Evolutionary conservation across 2,329 filamentous ascomycete genomes (phyloP).

Genomic region (Sporothrix curviconia): DNA sequence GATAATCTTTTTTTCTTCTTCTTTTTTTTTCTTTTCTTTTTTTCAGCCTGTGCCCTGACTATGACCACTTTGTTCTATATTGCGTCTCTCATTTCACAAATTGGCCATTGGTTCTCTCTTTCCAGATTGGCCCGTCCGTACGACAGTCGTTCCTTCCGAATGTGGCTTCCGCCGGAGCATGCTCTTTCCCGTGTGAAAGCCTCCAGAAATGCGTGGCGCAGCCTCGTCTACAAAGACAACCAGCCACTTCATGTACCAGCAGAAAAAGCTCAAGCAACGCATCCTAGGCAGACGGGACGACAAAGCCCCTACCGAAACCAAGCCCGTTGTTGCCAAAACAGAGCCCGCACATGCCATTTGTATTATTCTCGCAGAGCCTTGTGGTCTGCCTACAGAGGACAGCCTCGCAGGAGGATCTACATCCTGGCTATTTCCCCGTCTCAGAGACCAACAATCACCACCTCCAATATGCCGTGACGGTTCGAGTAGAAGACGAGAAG

Average conservation of each 20-base stretch:
- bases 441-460: too few relatives aligned
- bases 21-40: too few relatives aligned
- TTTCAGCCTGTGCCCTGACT: background rate
- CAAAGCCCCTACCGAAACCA: too few relatives aligned
- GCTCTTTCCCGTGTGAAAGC: background rate
- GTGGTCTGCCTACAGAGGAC: background rate
- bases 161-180: background rate
- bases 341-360: background rate
- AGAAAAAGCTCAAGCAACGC: background rate
- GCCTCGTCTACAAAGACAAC: background rate
- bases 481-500: too few relatives aligned
- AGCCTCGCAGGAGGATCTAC: too few relatives aligned
- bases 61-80: background rate
- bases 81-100: background rate
- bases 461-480: too few relatives aligned
- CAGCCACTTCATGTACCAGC: background rate
- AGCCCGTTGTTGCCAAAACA: too few relatives aligned
- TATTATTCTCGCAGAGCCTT: too few relatives aligned
- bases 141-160: background rate
- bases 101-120: background rate
- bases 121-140: background rate
- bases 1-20: too few relatives aligned
- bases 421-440: too few relatives aligned
- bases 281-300: background rate
- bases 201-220: background rate